phyloP scores from a whole-genome alignment of 2,329 filamentous ascomycete genomes.

The Aspergillus felis region DNA sequence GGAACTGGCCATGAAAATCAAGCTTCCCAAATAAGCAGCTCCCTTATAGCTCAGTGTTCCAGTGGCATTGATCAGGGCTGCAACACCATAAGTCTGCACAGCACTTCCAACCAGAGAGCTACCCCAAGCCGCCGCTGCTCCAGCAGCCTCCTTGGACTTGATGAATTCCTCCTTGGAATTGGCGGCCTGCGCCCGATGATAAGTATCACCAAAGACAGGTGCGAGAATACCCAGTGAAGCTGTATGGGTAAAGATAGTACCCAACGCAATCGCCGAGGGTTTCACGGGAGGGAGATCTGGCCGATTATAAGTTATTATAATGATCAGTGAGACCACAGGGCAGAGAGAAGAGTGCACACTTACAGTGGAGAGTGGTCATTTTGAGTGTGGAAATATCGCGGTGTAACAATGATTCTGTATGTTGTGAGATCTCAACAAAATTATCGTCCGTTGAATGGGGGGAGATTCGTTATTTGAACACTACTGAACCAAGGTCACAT shows the following conservation, averaged over 20 bases:
- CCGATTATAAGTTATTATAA: slow-evolving; percentile 2
- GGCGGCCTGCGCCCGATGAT: slow-evolving; percentile 83
- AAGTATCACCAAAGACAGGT: slow-evolving; percentile 90
- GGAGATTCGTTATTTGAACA: neutral
- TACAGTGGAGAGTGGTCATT: slow-evolving; percentile 60
- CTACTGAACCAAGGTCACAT: slow-evolving; percentile 4
- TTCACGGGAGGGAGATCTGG: slow-evolving; percentile 80
- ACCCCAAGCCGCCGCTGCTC: slow-evolving; percentile 84
- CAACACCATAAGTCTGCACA: slow-evolving; percentile 84
- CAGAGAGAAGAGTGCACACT: slow-evolving; percentile 23
- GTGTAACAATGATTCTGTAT: neutral
- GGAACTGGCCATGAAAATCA: slow-evolving; percentile 89
- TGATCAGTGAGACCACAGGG: neutral
- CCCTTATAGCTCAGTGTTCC: slow-evolving; percentile 96
- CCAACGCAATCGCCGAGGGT: slow-evolving; percentile 95
- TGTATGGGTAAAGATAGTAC: slow-evolving; percentile 92
- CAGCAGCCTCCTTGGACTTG: slow-evolving; percentile 85
- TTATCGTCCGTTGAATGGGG: neutral
- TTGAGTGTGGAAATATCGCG: slow-evolving; percentile 25
- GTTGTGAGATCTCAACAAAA: slow-evolving; percentile 7
- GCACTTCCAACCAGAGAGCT: slow-evolving; percentile 85
- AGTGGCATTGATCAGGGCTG: slow-evolving; percentile 88
- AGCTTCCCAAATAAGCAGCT: slow-evolving; percentile 82
- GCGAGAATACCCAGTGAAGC: slow-evolving; percentile 81
- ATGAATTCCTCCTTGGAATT: slow-evolving; percentile 97